Conservation (phyloP, 2,329 filamentous ascomycete genomes). For the Thyridium curvatum region DNA sequence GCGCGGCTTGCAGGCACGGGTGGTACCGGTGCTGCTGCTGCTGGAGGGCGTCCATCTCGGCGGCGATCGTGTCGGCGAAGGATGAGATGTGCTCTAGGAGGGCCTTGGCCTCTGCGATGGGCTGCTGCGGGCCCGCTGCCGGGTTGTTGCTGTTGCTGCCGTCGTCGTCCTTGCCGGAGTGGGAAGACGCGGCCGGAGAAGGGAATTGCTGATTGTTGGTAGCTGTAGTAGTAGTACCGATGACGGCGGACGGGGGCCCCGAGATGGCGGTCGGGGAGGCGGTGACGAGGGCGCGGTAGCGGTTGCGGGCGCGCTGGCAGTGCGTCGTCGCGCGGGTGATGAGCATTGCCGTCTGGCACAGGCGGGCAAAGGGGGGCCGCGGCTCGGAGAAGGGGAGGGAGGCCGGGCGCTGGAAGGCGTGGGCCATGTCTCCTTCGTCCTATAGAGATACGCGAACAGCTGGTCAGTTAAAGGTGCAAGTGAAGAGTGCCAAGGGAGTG, state of each 20-base stretch:
- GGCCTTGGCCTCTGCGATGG: too few relatives aligned
- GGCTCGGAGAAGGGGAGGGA: conserved; percentile 36
- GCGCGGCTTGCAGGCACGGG: not conserved
- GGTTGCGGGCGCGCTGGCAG: conserved; percentile 12
- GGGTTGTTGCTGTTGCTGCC: conserved; percentile 12
- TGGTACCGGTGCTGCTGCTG: conserved; percentile 4
- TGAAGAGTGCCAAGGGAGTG: too few relatives aligned
- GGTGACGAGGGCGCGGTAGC: not conserved
- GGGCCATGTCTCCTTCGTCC: conserved; percentile 27
- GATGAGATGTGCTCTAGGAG: too few relatives aligned
- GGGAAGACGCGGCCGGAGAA: too few relatives aligned
- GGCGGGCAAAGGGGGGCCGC: conserved; percentile 42
- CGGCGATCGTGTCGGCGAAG: too few relatives aligned
- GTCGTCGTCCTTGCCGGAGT: not conserved
- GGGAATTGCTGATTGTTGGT: too few relatives aligned
- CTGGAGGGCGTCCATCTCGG: conserved; percentile 2
- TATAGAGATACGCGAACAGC: too few relatives aligned
- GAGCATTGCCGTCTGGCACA: conserved; percentile 32
- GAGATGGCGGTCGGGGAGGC: not conserved
- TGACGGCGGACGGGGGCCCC: not conserved
- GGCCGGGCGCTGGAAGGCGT: conserved; percentile 20
- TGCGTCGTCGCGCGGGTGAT: conserved; percentile 25
- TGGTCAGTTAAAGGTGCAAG: too few relatives aligned
- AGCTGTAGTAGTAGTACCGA: too few relatives aligned
- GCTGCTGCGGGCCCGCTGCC: not conserved